phyloP scores from a whole-genome alignment of 371 early-diverging fungal species.

The Mycotypha africana region DNA sequence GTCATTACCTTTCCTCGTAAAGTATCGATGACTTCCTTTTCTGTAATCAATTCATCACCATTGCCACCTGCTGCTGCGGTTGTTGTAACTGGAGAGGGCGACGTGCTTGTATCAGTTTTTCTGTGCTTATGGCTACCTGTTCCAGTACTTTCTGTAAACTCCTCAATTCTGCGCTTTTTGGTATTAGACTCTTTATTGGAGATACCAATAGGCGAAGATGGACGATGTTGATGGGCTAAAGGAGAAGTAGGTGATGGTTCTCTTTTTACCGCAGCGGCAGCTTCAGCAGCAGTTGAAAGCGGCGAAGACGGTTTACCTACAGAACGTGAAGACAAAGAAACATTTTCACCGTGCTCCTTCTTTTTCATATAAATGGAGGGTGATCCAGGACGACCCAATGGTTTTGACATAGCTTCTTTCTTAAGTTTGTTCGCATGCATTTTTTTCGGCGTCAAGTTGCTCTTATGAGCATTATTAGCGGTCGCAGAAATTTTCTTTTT shows the following conservation, averaged over 20 bases:
- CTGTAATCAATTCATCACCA: constrained; percentile 55
- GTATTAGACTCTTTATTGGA: constrained; percentile 1
- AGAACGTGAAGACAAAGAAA: constrained; percentile 3
- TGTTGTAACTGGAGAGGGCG: no score
- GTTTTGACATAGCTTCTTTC: constrained; percentile 45
- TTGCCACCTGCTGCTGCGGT: background rate
- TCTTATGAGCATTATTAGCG: constrained; percentile 13
- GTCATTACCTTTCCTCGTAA: constrained; percentile 55
- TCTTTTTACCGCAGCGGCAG: no score
- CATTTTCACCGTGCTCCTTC: constrained; percentile 5
- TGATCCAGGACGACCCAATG: constrained; percentile 41
- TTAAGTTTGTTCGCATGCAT: constrained; percentile 37
- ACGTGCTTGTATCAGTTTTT: background rate
- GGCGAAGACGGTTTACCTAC: background rate
- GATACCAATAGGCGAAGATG: constrained; percentile 3
- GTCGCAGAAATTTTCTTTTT: constrained; percentile 32
- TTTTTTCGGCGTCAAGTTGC: constrained; percentile 23
- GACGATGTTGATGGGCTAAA: background rate
- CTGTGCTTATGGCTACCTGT: constrained; percentile 2
- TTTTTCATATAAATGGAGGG: constrained; percentile 30
- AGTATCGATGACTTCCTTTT: constrained; percentile 58
- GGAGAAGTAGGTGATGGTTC: constrained; percentile 4
- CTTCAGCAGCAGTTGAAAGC: background rate
- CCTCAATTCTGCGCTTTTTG: constrained; percentile 36
- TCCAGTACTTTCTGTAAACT: background rate